Percentiles rank a stretch among this genome's conserved stretches.
Evolutionary conservation across 352 stramenopile genomes (phyloP).

Genomic region (Phytophthora cactorum): DNA sequence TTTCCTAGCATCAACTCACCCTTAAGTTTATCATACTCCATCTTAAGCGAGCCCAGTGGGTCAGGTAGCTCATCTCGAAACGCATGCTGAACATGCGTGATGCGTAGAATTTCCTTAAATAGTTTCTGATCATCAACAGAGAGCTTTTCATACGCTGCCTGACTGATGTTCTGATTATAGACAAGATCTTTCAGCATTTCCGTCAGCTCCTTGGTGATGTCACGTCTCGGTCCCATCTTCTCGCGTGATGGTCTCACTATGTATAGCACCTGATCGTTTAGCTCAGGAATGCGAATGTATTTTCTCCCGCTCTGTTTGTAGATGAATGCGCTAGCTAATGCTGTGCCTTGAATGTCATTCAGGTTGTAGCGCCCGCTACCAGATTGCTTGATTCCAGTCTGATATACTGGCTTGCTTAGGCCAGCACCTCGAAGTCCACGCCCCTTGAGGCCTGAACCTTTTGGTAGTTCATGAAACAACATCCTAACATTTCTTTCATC

Average conservation of each 20-base stretch:
- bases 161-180: neutral
- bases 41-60: too few relatives aligned
- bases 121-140: neutral
- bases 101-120: neutral
- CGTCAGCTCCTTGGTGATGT: neutral
- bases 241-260: neutral
- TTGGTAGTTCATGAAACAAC: neutral
- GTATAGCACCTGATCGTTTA: neutral
- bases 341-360: too few relatives aligned
- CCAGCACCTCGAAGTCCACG: neutral
- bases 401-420: too few relatives aligned
- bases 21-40: too few relatives aligned
- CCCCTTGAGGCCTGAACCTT: neutral
- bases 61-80: too few relatives aligned
- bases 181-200: neutral
- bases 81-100: neutral
- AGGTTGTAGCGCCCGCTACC: too few relatives aligned
- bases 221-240: neutral
- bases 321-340: too few relatives aligned
- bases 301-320: too few relatives aligned
- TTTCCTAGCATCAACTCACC: too few relatives aligned
- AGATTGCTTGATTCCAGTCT: too few relatives aligned
- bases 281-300: too few relatives aligned
- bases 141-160: neutral
- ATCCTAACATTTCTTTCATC: neutral